A percentile compares a stretch with the other conserved stretches of the same genome.
Conservation (phyloP, 2,329 filamentous ascomycete species). For the Pyrenophora graminea region DNA sequence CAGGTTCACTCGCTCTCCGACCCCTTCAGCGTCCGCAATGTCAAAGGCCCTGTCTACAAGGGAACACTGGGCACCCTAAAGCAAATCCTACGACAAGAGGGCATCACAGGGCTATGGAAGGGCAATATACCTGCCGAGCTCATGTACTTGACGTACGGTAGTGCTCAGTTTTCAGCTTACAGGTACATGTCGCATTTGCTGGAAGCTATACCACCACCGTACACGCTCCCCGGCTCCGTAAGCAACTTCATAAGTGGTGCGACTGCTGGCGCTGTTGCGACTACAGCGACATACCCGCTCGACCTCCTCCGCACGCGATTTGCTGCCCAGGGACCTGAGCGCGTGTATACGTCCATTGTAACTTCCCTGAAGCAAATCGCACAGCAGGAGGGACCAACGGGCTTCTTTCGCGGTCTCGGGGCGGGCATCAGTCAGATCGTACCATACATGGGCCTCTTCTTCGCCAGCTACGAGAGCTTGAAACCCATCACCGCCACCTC, state of each 20-base stretch:
- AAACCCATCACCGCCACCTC: constrained; percentile 50
- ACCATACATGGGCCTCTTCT: constrained; percentile 97
- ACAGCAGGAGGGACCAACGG: constrained; percentile 71
- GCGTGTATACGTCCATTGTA: constrained; percentile 75
- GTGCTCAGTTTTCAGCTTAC: constrained; percentile 88
- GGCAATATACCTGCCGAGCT: constrained; percentile 95
- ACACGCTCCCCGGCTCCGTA: constrained; percentile 64
- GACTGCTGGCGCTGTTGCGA: constrained; percentile 78
- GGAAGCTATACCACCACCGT: constrained; percentile 53
- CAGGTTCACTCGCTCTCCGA: constrained; percentile 84
- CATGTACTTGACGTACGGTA: constrained; percentile 90
- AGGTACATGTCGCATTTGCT: constrained; percentile 72
- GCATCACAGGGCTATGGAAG: constrained; percentile 88
- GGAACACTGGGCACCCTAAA: constrained; percentile 76
- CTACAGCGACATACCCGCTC: constrained; percentile 84
- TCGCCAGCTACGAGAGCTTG: constrained; percentile 81
- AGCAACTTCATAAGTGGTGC: constrained; percentile 86
- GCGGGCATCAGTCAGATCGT: constrained; percentile 86
- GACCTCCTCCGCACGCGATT: constrained; percentile 93
- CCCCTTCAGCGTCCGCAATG: constrained; percentile 61
- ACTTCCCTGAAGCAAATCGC: constrained; percentile 73
- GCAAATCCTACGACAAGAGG: constrained; percentile 79
- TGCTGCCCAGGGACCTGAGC: constrained; percentile 84
- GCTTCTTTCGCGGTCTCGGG: constrained; percentile 86
- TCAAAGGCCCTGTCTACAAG: constrained; percentile 63